These are phyloP conservation scores for Collybiopsis confluens DNA, from an alignment of 768 basidiomycete species.

Conservation along the genomic window DNA sequence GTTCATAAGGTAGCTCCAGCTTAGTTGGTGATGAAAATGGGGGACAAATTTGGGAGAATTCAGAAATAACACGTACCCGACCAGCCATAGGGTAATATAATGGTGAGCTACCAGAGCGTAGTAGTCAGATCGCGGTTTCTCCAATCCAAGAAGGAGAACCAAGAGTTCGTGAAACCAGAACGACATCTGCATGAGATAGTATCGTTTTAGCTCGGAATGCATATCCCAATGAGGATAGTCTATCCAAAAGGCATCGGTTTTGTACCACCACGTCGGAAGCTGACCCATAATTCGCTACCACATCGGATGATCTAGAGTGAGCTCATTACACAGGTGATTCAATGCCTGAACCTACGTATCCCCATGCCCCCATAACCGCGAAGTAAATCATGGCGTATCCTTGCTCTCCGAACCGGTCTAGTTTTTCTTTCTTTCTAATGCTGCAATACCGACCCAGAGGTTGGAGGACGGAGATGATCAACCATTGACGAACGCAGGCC, in stretches of 20 bases:
- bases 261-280: constrained; percentile 83
- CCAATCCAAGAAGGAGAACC: constrained; percentile 77
- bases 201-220: constrained; percentile 78
- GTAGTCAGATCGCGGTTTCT: constrained; percentile 94
- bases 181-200: constrained; percentile 89
- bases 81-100: constrained; percentile 89
- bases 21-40: constrained; percentile 21
- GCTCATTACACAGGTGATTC: background rate
- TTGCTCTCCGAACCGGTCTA: constrained; percentile 69
- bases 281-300: constrained; percentile 75
- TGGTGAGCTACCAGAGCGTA: constrained; percentile 86
- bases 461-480: constrained; percentile 25
- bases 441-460: constrained; percentile 31
- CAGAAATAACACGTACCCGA: constrained; percentile 52
- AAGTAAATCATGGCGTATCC: constrained; percentile 67
- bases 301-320: background rate
- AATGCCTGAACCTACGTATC: constrained; percentile 41
- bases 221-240: constrained; percentile 91
- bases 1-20: constrained; percentile 82
- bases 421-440: constrained; percentile 43
- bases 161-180: constrained; percentile 96
- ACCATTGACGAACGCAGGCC: constrained; percentile 61
- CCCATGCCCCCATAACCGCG: constrained; percentile 44
- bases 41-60: background rate
- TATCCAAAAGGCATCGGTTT: constrained; percentile 81